Evolutionary conservation across 345 rosid species (phyloP).

Genomic region (Leavenworthia alabamica): DNA sequence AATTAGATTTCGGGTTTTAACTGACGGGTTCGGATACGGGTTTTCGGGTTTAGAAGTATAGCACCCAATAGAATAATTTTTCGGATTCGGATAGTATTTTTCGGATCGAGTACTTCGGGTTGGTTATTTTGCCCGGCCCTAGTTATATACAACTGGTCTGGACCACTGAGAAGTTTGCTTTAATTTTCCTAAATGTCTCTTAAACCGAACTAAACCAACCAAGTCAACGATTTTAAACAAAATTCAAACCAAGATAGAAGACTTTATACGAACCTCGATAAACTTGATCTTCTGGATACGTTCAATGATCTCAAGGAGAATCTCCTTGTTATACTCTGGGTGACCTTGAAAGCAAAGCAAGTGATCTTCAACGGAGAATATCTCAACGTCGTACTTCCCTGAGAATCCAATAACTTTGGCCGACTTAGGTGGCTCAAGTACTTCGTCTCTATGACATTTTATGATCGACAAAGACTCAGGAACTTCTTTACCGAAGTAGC

Average conservation of each 20-base stretch:
- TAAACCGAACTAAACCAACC: neutral
- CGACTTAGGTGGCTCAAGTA: slow-evolving; percentile 56
- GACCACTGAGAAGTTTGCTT: neutral
- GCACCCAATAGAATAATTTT: no score
- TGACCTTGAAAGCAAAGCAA: slow-evolving; percentile 79
- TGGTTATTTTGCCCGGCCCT: no score
- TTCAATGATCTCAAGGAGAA: slow-evolving; percentile 52
- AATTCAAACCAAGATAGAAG: neutral
- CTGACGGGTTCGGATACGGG: no score
- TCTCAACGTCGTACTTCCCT: slow-evolving; percentile 63
- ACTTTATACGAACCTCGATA: slow-evolving; percentile 36
- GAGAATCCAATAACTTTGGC: slow-evolving; percentile 66
- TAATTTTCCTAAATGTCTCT: neutral
- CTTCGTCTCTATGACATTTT: slow-evolving; percentile 73
- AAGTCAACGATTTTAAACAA: no score
- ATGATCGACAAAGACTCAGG: slow-evolving; percentile 46
- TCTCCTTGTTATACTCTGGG: slow-evolving; percentile 73
- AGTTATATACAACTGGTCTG: no score
- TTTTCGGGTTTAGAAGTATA: no score
- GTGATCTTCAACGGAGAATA: slow-evolving; percentile 46
- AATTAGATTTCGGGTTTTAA: no score
- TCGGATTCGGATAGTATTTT: no score
- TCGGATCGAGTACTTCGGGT: no score
- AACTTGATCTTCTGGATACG: slow-evolving; percentile 42
- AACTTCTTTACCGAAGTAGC: slow-evolving; percentile 29